Base-by-base conservation (phyloP, 2,329 filamentous ascomycete species). In the Aspergillus ochraceus region DNA sequence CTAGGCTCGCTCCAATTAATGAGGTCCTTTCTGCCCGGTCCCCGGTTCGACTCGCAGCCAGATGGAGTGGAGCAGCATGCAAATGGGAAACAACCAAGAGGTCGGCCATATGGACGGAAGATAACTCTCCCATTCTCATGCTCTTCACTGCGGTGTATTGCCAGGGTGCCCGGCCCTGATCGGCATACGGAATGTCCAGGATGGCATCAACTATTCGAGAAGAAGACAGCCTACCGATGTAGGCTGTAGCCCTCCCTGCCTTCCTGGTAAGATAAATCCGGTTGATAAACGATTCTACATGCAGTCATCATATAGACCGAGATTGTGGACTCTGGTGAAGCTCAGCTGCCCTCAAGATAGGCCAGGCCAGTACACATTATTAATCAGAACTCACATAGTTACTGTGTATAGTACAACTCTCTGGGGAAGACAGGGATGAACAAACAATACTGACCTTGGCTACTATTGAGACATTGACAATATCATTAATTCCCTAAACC, bases 81-180 rank as follows among this genome's bases (percentile, higher is more conserved):
- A 50, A 49, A 10, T 12, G 52, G 52, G 19, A 39, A 45, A 26
- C 22, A 45, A 26, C 36, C 24, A 26, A 30, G 42, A 51, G 4
- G 20, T 26, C n/a, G 39, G 46, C 47, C 47, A 55, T 46, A 20
- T 20, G 32, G 19, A 46, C 42, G 42, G 42, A 46, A 46, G 42
- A 46, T 46, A 46, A 49, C 24, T 22, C 29, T 46, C 57, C 49
- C 32, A 36, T 36, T 36, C 32, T 14, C 32, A 14, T 14, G 32
- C 26, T 29, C 8, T 9, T 9, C 6, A 29, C 26, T 36, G 4
- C 32, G 32, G 32, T 14, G 11, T 14, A 36, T 36, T 36, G 32
- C 32, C 32, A 36, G 32, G 32, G 32, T 12, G 32, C 32, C 32
- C 26, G 32, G 57, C 52, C 55, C 52, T 32, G 63, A 65, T 65